Conservation (phyloP, 495 filamentous ascomycete species). For the Aspergillus ostianus region DNA sequence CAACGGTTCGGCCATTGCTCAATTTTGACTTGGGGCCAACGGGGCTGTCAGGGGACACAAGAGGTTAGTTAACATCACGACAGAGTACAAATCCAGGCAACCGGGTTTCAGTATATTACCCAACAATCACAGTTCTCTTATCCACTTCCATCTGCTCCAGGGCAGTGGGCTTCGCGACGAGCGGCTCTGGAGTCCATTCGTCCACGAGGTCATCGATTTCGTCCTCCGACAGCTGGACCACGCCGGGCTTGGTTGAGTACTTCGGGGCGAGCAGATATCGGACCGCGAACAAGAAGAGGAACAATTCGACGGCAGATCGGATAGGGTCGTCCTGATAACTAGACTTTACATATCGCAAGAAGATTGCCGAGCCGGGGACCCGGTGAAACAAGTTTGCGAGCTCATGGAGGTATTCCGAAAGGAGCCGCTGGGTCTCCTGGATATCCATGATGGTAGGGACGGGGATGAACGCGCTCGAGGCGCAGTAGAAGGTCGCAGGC, state of each 20-base stretch:
- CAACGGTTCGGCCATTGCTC: conserved; percentile 82
- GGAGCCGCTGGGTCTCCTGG: conserved; percentile 71
- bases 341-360: conserved; percentile 90
- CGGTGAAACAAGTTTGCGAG: conserved; percentile 75
- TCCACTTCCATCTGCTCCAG: conserved; percentile 82
- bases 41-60: conserved; percentile 54
- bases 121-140: conserved; percentile 80
- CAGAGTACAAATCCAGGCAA: neutral
- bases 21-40: conserved; percentile 89
- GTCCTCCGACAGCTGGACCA: conserved; percentile 85
- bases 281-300: conserved; percentile 93
- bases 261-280: conserved; percentile 87
- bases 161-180: conserved; percentile 68
- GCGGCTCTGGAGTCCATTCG: conserved; percentile 93
- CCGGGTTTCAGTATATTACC: conserved; percentile 49
- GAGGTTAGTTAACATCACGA: conserved; percentile 25
- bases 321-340: conserved; percentile 98
- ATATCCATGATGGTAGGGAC: conserved; percentile 63
- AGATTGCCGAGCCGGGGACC: conserved; percentile 88
- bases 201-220: conserved; percentile 97
- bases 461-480: conserved; percentile 18
- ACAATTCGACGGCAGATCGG: conserved; percentile 87
- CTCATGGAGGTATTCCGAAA: conserved; percentile 63
- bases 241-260: conserved; percentile 86
- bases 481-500: conserved; percentile 6